Percentiles rank a stretch among this genome's conserved stretches.
phyloP scores from a whole-genome alignment of 2,329 filamentous ascomycete species.

The Calonectria naviculata region DNA sequence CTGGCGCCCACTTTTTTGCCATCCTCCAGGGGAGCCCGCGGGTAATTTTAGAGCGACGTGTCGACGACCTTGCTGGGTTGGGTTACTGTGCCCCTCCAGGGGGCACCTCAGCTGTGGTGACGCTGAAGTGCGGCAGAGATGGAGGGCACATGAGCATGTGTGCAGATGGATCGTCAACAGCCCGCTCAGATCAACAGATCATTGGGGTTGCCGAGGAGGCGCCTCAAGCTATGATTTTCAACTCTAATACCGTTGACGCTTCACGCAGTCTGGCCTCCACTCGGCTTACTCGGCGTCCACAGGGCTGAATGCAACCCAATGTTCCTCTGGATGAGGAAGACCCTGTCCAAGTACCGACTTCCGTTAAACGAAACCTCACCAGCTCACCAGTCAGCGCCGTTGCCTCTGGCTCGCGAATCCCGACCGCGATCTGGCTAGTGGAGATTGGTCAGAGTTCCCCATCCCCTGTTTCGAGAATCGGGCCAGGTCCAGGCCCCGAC shows the following conservation, averaged over 20 bases:
- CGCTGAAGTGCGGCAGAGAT: neutral
- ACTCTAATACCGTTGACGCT: neutral
- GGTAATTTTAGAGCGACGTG: neutral
- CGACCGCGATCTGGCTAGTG: neutral
- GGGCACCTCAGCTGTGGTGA: neutral
- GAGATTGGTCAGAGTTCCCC: neutral
- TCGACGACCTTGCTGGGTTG: neutral
- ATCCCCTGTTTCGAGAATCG: constrained; percentile 11
- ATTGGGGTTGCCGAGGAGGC: neutral
- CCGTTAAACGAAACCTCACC: constrained; percentile 4
- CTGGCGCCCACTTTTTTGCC: neutral
- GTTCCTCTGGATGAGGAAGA: neutral
- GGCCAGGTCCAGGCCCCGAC: neutral
- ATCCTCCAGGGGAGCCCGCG: neutral
- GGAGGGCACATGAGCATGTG: neutral
- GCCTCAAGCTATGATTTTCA: neutral
- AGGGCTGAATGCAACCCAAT: neutral
- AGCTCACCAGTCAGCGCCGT: neutral
- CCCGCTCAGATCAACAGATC: neutral
- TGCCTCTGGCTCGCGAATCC: neutral
- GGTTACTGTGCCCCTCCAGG: neutral
- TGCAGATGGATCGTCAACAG: neutral
- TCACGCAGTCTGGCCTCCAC: neutral
- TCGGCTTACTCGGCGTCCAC: neutral
- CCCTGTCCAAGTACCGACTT: constrained; percentile 8